Evolutionary conservation across 2,329 filamentous ascomycete species (phyloP).

Genomic region (Aaosphaeria pasadenensis): DNA sequence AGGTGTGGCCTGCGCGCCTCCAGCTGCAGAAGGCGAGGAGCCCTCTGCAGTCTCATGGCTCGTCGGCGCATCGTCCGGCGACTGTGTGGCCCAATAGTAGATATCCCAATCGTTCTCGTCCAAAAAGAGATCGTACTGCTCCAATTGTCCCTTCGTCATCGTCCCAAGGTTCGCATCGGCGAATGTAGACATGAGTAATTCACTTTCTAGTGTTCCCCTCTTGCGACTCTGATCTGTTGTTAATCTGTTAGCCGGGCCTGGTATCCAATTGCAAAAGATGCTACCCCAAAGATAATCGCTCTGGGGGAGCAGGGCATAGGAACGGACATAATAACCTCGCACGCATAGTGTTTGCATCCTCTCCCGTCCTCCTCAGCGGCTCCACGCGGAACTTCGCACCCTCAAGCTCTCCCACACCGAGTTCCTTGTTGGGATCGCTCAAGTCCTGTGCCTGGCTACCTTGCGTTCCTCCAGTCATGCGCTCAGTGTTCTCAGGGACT

Average conservation of each 20-base stretch:
- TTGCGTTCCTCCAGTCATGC: conserved; percentile 64
- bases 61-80: conserved; percentile 54
- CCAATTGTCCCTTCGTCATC: conserved; percentile 72
- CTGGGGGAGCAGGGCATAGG: conserved; percentile 18
- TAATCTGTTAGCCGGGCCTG: no score
- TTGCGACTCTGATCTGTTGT: conserved; percentile 88
- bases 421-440: conserved; percentile 49
- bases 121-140: conserved; percentile 86
- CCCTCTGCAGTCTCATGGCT: conserved; percentile 57
- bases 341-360: conserved; percentile 81
- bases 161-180: conserved; percentile 71
- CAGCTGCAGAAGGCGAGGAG: conserved; percentile 17
- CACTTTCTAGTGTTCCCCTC: conserved; percentile 90
- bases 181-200: conserved; percentile 94
- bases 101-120: conserved; percentile 99
- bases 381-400: conserved; percentile 84
- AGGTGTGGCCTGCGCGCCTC: conserved; percentile 41
- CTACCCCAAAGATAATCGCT: background rate
- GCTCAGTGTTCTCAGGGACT: conserved; percentile 60
- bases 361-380: conserved; percentile 79
- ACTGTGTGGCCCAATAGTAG: conserved; percentile 98
- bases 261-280: background rate
- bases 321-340: conserved; percentile 73
- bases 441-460: conserved; percentile 39
- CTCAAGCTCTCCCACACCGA: conserved; percentile 79